Evolutionary conservation across 108 stramenopile species (phyloP), one percentile per base, ranked within the genome.

Genomic region (Cyclotella sp.): DNA sequence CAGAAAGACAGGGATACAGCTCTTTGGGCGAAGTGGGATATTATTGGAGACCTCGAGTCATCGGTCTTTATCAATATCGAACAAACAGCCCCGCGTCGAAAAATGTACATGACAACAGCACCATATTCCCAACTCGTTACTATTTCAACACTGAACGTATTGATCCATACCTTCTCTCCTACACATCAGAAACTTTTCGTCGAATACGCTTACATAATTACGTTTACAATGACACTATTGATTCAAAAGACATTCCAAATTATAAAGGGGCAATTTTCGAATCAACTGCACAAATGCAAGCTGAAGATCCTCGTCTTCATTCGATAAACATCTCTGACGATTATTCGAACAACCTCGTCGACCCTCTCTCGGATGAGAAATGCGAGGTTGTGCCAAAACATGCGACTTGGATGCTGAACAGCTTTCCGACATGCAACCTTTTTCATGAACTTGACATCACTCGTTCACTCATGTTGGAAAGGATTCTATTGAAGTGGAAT

Each of bases 341-440:
- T 34, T 34, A 34, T 6, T 34, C 6, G 34, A 24, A 66, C 3
- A 24, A 45, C 2, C 44, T 47, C 16, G 46, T 39, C 43, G 76
- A 79, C 10, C 51, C 69, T 1, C 70, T 89, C 19, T 81, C 77
- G 67, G 72, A 43, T 12, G 78, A 72, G 8, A 63, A 79, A 19
- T 92, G 91, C 54, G 69, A 77, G 21, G 81, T 80, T 9, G 63
- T 75, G 27, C 77, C 85, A 54, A 19, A 52, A 30, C 26, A 68
- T 68, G 51, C 52, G 6, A 70, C 80, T 15, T 92, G 91, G 91
- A 85, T 86, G 70, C 51, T 72, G 4, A 39, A 21, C 11, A 68
- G 54, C 18, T 82, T 66, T 83, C 87, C 87, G 0, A 87, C 84
- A n/a, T 92, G 91, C 72, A 92, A 92, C 54, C 15, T 22, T 14